Percentiles rank a stretch among this genome's conserved stretches.
Conservation (phyloP, 2,329 filamentous ascomycete genomes). For the Thelonectria discophora region DNA sequence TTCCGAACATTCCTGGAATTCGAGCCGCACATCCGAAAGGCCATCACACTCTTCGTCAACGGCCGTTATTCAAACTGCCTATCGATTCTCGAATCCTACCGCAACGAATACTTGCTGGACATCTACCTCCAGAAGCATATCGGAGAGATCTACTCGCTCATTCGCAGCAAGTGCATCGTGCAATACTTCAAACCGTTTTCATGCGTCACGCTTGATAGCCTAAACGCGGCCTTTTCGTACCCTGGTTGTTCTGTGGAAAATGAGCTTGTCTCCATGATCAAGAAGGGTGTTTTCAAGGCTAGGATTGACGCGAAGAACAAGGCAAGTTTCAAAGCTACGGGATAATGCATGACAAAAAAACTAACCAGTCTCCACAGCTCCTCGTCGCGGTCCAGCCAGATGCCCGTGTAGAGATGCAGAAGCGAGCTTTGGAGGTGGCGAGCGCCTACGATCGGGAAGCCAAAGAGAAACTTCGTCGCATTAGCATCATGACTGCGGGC, state of each 20-base stretch:
- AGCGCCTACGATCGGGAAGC: conserved; percentile 78
- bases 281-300: conserved; percentile 74
- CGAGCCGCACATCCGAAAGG: conserved; percentile 92
- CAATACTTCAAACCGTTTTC: conserved; percentile 94
- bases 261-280: conserved; percentile 84
- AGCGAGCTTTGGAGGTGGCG: conserved; percentile 72
- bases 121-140: conserved; percentile 83
- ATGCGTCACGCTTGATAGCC: conserved; percentile 80
- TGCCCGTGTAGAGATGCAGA: conserved; percentile 74
- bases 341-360: not conserved
- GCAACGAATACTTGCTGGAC: conserved; percentile 88
- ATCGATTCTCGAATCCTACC: conserved; percentile 81
- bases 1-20: conserved; percentile 92
- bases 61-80: conserved; percentile 90
- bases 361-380: conserved; percentile 56
- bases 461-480: conserved; percentile 77
- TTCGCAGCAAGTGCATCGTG: conserved; percentile 90
- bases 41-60: conserved; percentile 87
- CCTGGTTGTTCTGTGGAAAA: conserved; percentile 70
- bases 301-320: conserved; percentile 86
- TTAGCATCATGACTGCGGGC: conserved; percentile 79
- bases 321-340: conserved; percentile 51
- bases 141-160: conserved; percentile 72
- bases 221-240: conserved; percentile 79
- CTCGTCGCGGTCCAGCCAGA: conserved; percentile 77